Evolutionary conservation across 306 rosid genomes (phyloP).

Genomic region (Quercus dentata): DNA sequence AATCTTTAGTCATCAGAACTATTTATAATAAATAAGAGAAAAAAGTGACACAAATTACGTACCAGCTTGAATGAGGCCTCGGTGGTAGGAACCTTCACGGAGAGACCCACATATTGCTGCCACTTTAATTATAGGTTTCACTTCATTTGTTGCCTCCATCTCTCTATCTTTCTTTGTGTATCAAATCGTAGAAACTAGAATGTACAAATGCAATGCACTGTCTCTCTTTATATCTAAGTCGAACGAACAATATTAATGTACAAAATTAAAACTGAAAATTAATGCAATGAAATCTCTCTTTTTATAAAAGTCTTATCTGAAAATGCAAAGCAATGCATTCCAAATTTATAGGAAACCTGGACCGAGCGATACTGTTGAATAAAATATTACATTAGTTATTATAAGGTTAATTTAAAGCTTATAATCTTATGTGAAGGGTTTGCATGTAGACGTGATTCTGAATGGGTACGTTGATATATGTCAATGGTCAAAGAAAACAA

Average conservation of each 20-base stretch:
- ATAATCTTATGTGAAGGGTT: too few relatives aligned
- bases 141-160: not conserved
- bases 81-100: slow-evolving; percentile 30
- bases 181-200: not conserved
- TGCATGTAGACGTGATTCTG: too few relatives aligned
- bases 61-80: slow-evolving; percentile 34
- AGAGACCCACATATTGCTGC: slow-evolving; percentile 32
- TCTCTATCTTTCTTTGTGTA: not conserved
- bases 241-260: too few relatives aligned
- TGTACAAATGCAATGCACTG: not conserved
- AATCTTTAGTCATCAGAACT: too few relatives aligned
- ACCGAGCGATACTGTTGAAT: too few relatives aligned
- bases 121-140: slow-evolving; percentile 2
- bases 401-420: too few relatives aligned
- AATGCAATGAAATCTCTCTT: not conserved
- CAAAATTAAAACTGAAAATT: not conserved
- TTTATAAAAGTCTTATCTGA: too few relatives aligned
- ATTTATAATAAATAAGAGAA: not conserved
- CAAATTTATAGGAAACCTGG: too few relatives aligned
- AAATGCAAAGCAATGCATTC: too few relatives aligned
- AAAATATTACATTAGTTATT: too few relatives aligned
- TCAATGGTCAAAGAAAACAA: too few relatives aligned
- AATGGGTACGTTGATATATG: too few relatives aligned
- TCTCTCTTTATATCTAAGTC: not conserved
- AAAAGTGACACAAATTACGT: not conserved